phyloP scores from a whole-genome alignment of 2,329 filamentous ascomycete species.

The Tothia fuscella region DNA sequence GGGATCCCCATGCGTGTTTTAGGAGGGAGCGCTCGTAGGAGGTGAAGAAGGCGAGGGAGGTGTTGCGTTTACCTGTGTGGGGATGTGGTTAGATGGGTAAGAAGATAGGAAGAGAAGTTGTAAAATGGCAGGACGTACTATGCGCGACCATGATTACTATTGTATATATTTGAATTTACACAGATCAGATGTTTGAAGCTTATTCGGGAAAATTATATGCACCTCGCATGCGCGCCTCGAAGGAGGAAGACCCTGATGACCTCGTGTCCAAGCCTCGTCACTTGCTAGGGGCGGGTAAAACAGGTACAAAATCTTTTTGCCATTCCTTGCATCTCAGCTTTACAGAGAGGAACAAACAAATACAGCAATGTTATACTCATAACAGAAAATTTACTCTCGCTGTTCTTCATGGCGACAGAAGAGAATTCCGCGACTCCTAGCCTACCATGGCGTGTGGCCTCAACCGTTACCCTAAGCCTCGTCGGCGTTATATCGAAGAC shows the following conservation, averaged over 20 bases:
- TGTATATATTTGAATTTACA: neutral
- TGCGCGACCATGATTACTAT: slow-evolving; percentile 5
- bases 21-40: slow-evolving; percentile 77
- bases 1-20: slow-evolving; percentile 69
- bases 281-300: too few relatives aligned
- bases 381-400: too few relatives aligned
- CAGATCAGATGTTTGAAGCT: too few relatives aligned
- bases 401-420: too few relatives aligned
- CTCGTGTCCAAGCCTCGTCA: too few relatives aligned
- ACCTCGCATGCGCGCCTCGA: too few relatives aligned
- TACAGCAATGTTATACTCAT: too few relatives aligned
- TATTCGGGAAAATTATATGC: too few relatives aligned
- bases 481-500: slow-evolving; percentile 58
- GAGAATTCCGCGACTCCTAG: slow-evolving; percentile 1
- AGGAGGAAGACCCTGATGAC: too few relatives aligned
- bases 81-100: neutral
- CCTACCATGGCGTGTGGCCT: slow-evolving; percentile 52
- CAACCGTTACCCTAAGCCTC: slow-evolving; percentile 61
- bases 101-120: neutral
- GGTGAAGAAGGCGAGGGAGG: slow-evolving; percentile 85
- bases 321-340: too few relatives aligned
- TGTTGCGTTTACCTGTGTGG: slow-evolving; percentile 68
- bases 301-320: too few relatives aligned
- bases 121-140: neutral
- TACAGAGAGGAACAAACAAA: too few relatives aligned